Evolutionary conservation across 2,329 filamentous ascomycete species (phyloP).

Genomic region (Aspergillus luchuensis): DNA sequence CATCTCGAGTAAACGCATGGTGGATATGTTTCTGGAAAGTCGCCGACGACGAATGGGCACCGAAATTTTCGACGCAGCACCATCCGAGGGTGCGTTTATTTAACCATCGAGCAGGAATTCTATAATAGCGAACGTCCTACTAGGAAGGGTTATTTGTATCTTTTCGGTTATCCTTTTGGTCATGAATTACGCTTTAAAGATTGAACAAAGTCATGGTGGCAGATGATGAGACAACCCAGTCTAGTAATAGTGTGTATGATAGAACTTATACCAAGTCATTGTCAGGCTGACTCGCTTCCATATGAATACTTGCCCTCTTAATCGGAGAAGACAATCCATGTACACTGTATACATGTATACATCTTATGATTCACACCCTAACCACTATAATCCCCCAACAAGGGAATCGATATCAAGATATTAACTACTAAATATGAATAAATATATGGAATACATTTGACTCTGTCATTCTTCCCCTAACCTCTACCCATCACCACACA

Average conservation of each 20-base stretch:
- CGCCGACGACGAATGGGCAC: constrained; percentile 30
- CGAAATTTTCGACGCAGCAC: constrained; percentile 20
- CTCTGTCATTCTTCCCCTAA: too few relatives aligned
- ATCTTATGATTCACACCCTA: too few relatives aligned
- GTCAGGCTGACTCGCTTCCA: neutral
- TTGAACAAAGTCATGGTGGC: neutral
- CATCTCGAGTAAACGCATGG: constrained; percentile 41
- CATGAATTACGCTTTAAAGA: neutral
- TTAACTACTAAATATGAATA: too few relatives aligned
- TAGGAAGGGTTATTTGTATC: neutral
- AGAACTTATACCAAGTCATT: neutral
- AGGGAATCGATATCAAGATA: too few relatives aligned
- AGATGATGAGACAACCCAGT: neutral
- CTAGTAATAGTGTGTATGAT: neutral
- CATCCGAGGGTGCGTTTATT: constrained; percentile 29
- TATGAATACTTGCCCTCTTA: too few relatives aligned
- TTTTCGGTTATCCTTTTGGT: neutral
- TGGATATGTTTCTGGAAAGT: constrained; percentile 41
- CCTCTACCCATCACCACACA: too few relatives aligned
- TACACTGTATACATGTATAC: too few relatives aligned
- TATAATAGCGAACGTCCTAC: neutral
- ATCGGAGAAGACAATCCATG: too few relatives aligned
- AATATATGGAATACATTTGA: too few relatives aligned
- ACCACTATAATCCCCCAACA: too few relatives aligned
- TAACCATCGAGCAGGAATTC: constrained; percentile 13